Evolutionary conservation across 768 basidiomycete species (phyloP), one percentile per base, ranked within the genome.

Genomic region (Suillus tomentosus): DNA sequence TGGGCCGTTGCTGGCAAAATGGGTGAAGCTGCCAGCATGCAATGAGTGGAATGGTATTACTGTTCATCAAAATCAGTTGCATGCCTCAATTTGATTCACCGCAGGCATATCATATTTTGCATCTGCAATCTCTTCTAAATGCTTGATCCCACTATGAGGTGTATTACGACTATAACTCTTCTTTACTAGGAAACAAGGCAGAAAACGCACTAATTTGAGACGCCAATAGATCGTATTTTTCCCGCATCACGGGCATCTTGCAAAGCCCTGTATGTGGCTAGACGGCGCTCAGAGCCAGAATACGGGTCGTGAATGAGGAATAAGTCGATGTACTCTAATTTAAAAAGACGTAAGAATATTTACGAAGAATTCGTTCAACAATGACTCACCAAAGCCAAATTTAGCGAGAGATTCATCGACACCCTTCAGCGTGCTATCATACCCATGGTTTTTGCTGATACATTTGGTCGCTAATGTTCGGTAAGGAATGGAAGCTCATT

Each of bases 81-180:
- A 40, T 70, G 86, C 92, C 83, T 94, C 92, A 63, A 94, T 84
- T 73, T 95, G 93, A 70, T 95, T 94, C 58, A 95, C 87, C 5
- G 86, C 76, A 15, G 93, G 93, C 68, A 82, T 77, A 64, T 85
- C 85, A 53, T 85, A 79, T 3, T 89, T 89, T 0, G 85, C 86
- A 10, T 77, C 75, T 63, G 76, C 80, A 60, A 94, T 88, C 74
- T 94, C 91, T 68, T 93, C 85, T 5, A 94, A 78, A 68, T 94
- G 92, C 53, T 85, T 84, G 40, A 90, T 71, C 24, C 83, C 83
- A 67, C 92, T 94, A n/a, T 3, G 27, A 27, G 27, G 27, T 27
- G 27, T 27, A 31, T 58, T 42, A 24, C 39, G 17, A 57, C 37
- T 9, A 11, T 37, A 3, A 0, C 39, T 27, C 39, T 57, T 24